Percentiles rank a stretch among this genome's conserved stretches.
Conservation (phyloP, 1,284 basidiomycete genomes). For the Tetrapyrgos nigripes region DNA sequence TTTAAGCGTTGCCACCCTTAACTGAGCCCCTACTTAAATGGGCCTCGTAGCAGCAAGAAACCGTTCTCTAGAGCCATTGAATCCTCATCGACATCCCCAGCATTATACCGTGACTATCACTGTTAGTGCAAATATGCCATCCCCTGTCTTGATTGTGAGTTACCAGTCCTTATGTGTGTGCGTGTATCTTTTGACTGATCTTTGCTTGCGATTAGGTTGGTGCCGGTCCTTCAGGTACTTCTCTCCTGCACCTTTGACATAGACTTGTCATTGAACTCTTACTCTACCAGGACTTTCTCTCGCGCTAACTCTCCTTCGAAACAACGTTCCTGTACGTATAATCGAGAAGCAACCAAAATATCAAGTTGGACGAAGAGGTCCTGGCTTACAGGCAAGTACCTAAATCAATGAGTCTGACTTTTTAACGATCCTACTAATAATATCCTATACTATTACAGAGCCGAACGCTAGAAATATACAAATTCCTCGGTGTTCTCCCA, state of each 20-base stretch:
- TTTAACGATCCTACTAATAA: too few relatives aligned
- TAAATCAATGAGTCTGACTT: too few relatives aligned
- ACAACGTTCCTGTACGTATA: constrained; percentile 28
- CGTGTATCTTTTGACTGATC: not conserved
- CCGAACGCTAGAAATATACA: constrained; percentile 22
- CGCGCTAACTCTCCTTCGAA: constrained; percentile 24
- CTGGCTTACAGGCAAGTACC: constrained; percentile 21
- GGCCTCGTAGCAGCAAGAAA: too few relatives aligned
- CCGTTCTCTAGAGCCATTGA: too few relatives aligned
- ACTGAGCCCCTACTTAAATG: too few relatives aligned
- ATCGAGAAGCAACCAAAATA: constrained; percentile 26
- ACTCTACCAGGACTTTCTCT: constrained; percentile 22
- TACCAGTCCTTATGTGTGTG: not conserved
- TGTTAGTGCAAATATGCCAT: too few relatives aligned
- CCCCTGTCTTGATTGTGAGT: not conserved
- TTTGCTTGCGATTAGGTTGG: constrained; percentile 22
- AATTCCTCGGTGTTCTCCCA: constrained; percentile 20
- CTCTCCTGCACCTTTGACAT: not conserved
- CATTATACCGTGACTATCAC: too few relatives aligned
- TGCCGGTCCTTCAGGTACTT: constrained; percentile 25
- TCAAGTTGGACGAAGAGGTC: constrained; percentile 23
- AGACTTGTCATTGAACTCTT: not conserved
- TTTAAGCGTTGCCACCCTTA: too few relatives aligned
- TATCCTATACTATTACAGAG: too few relatives aligned
- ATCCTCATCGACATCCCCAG: too few relatives aligned